Evolutionary conservation across 2,329 filamentous ascomycete species (phyloP).

Genomic region (Tetracladium maxilliforme): DNA sequence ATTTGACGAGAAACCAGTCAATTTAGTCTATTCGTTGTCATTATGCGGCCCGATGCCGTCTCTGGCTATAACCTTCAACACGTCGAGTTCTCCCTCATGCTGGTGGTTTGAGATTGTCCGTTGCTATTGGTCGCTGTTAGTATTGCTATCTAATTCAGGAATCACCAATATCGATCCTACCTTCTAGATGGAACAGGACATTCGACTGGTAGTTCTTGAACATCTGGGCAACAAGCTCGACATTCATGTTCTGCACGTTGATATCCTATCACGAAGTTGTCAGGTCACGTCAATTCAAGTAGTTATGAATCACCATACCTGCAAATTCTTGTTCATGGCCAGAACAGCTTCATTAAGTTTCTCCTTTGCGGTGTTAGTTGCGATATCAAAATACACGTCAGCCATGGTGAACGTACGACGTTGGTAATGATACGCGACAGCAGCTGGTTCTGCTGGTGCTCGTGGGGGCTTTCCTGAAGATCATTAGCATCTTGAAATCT

Average conservation of each 20-base stretch:
- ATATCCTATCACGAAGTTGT: slow-evolving; percentile 51
- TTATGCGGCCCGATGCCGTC: background rate
- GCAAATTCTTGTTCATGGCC: slow-evolving; percentile 65
- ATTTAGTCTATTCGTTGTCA: too few species aligned
- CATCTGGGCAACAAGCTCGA: slow-evolving; percentile 96
- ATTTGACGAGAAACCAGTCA: too few species aligned
- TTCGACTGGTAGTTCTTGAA: slow-evolving; percentile 99
- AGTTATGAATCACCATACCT: background rate
- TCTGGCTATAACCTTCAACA: background rate
- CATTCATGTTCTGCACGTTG: slow-evolving; percentile 98
- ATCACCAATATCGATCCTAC: slow-evolving; percentile 27
- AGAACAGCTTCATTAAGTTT: slow-evolving; percentile 92
- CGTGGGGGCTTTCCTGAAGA: slow-evolving; percentile 84
- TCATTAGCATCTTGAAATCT: too few species aligned
- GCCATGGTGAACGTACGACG: slow-evolving; percentile 49
- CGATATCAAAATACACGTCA: background rate
- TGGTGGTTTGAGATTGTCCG: too few species aligned
- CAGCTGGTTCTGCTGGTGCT: slow-evolving; percentile 89
- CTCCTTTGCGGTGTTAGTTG: slow-evolving; percentile 41
- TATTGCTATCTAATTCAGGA: slow-evolving; percentile 1
- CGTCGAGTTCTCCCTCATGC: too few species aligned
- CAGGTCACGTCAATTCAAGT: slow-evolving; percentile 1
- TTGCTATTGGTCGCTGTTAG: too few species aligned
- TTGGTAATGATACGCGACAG: slow-evolving; percentile 94
- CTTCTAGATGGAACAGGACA: slow-evolving; percentile 92